Conservation (phyloP, 768 basidiomycete species). For the Leccinum rimulosum region DNA sequence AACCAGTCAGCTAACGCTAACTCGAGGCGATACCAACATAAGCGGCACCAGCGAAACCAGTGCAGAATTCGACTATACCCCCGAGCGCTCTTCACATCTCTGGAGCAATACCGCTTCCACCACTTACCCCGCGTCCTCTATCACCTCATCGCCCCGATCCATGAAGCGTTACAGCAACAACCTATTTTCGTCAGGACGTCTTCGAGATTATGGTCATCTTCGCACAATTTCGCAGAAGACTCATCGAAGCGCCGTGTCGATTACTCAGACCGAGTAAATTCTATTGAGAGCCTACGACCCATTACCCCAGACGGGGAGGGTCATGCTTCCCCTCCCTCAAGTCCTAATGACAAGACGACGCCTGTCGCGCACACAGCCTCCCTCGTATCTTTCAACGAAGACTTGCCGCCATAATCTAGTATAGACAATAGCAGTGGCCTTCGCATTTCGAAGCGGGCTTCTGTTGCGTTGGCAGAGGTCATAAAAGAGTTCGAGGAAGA, state of each 20-base stretch:
- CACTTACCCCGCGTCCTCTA: conserved; percentile 38
- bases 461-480: conserved; percentile 70
- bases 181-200: conserved; percentile 77
- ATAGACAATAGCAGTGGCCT: conserved; percentile 10
- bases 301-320: conserved; percentile 53
- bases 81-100: conserved; percentile 34
- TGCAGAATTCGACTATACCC: conserved; percentile 31
- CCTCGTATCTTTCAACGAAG: conserved; percentile 37
- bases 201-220: conserved; percentile 72
- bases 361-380: conserved; percentile 43
- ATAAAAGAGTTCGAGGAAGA: conserved; percentile 79
- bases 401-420: conserved; percentile 17
- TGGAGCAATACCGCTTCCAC: conserved; percentile 39
- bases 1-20: conserved; percentile 14
- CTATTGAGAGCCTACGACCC: conserved; percentile 48
- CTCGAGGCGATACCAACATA: conserved; percentile 17
- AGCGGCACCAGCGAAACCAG: conserved; percentile 17
- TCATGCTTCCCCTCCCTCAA: conserved; percentile 41
- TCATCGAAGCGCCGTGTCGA: conserved; percentile 36
- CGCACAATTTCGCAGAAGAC: conserved; percentile 51
- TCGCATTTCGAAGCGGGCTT: conserved; percentile 52
- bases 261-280: conserved; percentile 47
- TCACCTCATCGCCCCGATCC: conserved; percentile 43
- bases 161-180: conserved; percentile 83
- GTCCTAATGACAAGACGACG: conserved; percentile 38